phyloP scores from a whole-genome alignment of 371 early-diverging fungal genomes.

The Zopfochytrium polystomum region DNA sequence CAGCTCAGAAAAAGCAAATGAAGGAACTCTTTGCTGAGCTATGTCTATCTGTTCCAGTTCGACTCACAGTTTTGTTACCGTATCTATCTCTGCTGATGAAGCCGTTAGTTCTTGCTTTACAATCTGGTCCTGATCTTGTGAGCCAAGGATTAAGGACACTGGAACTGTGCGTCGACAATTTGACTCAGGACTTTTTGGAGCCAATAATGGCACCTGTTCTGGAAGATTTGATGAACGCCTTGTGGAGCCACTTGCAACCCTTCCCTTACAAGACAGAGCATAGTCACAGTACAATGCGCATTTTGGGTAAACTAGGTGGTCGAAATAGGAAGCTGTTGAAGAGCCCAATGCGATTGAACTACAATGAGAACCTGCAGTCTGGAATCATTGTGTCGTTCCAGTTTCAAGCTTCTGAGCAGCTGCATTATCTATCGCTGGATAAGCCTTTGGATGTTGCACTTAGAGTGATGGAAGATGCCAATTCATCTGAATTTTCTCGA shows the following conservation, averaged over 20 bases:
- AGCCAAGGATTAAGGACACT: constrained; percentile 94
- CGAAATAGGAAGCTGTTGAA: constrained; percentile 76
- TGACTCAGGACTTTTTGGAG: constrained; percentile 95
- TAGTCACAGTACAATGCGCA: constrained; percentile 84
- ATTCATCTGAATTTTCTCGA: neutral
- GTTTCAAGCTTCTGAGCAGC: constrained; percentile 27
- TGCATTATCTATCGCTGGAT: constrained; percentile 37
- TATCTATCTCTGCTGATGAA: constrained; percentile 93
- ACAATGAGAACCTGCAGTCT: constrained; percentile 51
- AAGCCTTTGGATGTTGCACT: constrained; percentile 55
- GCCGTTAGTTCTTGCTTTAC: constrained; percentile 90
- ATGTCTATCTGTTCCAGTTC: constrained; percentile 94
- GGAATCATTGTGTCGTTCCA: constrained; percentile 58
- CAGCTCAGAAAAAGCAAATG: constrained; percentile 79
- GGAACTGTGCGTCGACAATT: constrained; percentile 96
- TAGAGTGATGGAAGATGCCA: constrained; percentile 24
- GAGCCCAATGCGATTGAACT: constrained; percentile 60
- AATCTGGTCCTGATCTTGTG: constrained; percentile 87
- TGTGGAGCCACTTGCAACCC: constrained; percentile 90
- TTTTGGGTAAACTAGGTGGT: constrained; percentile 96
- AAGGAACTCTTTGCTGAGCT: constrained; percentile 76
- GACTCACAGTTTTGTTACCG: constrained; percentile 90
- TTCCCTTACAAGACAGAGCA: constrained; percentile 76
- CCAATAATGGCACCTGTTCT: constrained; percentile 93
- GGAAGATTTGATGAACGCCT: constrained; percentile 84